Evolutionary conservation across 257 asterid genomes (phyloP).

Genomic region (Capsicum chinense): DNA sequence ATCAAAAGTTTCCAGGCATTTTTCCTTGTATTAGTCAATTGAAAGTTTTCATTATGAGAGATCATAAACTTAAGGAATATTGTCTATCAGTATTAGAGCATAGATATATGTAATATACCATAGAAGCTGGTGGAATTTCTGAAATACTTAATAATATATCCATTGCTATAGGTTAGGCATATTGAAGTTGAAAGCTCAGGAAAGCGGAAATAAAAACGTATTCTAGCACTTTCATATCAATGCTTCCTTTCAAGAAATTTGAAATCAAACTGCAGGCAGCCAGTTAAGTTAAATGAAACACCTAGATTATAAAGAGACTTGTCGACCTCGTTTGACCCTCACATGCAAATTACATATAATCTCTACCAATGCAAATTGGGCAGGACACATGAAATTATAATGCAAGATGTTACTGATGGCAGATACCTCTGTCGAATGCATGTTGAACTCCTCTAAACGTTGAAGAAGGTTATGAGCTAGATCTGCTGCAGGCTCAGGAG

Average conservation of each 20-base stretch:
- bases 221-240: neutral
- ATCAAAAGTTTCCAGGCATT: slow-evolving; percentile 4
- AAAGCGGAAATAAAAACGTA: neutral
- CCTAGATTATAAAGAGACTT: neutral
- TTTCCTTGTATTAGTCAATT: neutral
- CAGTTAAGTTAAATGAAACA: slow-evolving; percentile 22
- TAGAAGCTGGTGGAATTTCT: neutral
- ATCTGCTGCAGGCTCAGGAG: slow-evolving; percentile 89
- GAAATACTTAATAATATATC: neutral
- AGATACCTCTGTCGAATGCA: slow-evolving; percentile 95
- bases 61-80: slow-evolving; percentile 2
- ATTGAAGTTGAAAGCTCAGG: slow-evolving; percentile 17
- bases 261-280: slow-evolving; percentile 19
- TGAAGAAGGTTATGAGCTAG: slow-evolving; percentile 80
- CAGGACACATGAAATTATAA: neutral
- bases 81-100: neutral
- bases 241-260: slow-evolving; percentile 22
- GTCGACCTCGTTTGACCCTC: neutral
- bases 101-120: slow-evolving; percentile 10
- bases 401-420: slow-evolving; percentile 11
- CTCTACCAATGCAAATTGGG: neutral
- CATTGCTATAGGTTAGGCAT: neutral
- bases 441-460: slow-evolving; percentile 79
- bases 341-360: slow-evolving; percentile 21
- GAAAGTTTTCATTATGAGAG: slow-evolving; percentile 3